Conservation (phyloP, 768 basidiomycete species). For the Auricularia cornea region DNA sequence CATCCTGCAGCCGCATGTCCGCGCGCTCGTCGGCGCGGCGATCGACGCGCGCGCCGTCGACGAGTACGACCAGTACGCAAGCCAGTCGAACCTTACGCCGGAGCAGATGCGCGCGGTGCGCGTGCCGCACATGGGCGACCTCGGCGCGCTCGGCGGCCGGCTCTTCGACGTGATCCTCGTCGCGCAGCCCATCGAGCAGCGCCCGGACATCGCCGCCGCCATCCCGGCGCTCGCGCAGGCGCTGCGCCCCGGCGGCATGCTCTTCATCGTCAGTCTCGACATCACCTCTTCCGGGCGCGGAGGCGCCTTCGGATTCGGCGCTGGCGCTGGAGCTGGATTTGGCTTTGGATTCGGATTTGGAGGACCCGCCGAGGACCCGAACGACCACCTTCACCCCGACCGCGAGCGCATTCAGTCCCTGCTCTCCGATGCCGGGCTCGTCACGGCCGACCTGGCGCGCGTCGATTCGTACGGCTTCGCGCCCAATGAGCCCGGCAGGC, state of each 20-base stretch:
- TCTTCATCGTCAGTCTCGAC: neutral
- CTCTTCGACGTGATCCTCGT: neutral
- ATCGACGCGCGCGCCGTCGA: neutral
- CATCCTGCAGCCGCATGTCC: neutral
- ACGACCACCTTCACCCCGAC: neutral
- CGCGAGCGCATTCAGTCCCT: neutral
- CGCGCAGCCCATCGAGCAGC: neutral
- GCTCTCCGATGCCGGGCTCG: neutral
- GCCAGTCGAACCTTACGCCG: neutral
- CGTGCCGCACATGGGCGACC: neutral
- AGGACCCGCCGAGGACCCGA: no score
- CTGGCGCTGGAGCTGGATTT: no score
- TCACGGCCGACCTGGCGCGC: neutral
- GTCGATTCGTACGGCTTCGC: neutral
- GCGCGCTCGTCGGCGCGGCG: neutral
- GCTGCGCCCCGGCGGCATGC: neutral
- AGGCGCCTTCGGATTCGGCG: no score
- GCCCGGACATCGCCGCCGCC: neutral
- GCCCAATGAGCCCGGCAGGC: neutral
- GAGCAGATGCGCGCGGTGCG: neutral
- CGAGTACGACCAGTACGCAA: neutral
- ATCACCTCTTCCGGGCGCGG: neutral
- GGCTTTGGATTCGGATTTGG: no score
- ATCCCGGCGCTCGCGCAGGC: neutral
- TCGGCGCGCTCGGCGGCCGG: neutral